Evolutionary conservation across 2,329 filamentous ascomycete genomes (phyloP).

Genomic region (Colletotrichum sp.): DNA sequence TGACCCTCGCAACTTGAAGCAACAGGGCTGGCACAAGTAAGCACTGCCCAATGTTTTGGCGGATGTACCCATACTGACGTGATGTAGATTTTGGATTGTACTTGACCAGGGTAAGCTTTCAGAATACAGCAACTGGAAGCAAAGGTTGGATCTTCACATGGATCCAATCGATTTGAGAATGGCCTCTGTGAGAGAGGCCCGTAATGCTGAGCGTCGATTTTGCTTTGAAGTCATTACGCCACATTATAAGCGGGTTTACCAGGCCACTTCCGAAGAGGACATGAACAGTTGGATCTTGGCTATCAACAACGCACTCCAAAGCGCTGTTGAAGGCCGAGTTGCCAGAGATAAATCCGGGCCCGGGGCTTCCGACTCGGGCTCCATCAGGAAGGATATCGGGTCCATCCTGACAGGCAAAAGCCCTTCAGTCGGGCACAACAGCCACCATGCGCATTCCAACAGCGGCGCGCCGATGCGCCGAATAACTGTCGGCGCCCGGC

Average conservation of each 20-base stretch:
- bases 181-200: constrained; percentile 94
- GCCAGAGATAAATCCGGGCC: constrained; percentile 57
- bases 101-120: constrained; percentile 95
- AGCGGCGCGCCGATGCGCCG: constrained; percentile 74
- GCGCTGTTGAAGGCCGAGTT: constrained; percentile 85
- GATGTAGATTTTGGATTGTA: constrained; percentile 93
- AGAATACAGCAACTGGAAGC: constrained; percentile 99
- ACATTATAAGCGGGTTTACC: constrained; percentile 93
- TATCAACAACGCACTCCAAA: constrained; percentile 97
- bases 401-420: constrained; percentile 94
- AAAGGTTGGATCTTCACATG: constrained; percentile 95
- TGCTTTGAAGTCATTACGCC: constrained; percentile 99
- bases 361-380: constrained; percentile 51
- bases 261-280: constrained; percentile 96
- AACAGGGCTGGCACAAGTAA: constrained; percentile 98
- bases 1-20: constrained; percentile 93
- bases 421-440: constrained; percentile 66
- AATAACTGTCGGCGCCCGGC: constrained; percentile 89
- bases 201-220: constrained; percentile 92
- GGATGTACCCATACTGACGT: constrained; percentile 4
- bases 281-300: constrained; percentile 96
- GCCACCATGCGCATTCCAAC: constrained; percentile 51
- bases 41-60: constrained; percentile 36
- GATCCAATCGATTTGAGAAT: constrained; percentile 96
- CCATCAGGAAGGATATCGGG: constrained; percentile 83